These are phyloP conservation scores for Auriculariales sp. DNA, from an alignment of 768 basidiomycete species.

Conservation along the genomic window DNA sequence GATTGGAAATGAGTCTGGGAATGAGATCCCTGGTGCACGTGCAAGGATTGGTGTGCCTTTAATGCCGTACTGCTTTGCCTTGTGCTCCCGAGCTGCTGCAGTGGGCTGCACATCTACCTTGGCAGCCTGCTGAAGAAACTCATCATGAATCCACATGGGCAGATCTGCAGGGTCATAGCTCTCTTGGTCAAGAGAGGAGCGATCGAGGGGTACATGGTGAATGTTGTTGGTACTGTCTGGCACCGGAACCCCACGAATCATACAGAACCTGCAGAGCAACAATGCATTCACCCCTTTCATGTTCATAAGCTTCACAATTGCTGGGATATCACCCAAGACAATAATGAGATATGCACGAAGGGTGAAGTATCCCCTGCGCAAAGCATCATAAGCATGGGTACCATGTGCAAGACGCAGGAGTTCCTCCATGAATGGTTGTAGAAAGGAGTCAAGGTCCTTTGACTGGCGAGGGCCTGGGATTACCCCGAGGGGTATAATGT, in stretches of 20 bases:
- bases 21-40: neutral
- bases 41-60: constrained; percentile 3
- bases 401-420: constrained; percentile 11
- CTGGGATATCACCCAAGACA: constrained; percentile 20
- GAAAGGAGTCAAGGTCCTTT: constrained; percentile 24
- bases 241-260: constrained; percentile 16
- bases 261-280: constrained; percentile 21
- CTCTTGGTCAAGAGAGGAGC: neutral
- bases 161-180: neutral
- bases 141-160: neutral
- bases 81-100: constrained; percentile 13
- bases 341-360: constrained; percentile 13
- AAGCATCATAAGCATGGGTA: constrained; percentile 4
- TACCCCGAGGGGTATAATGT: constrained; percentile 25
- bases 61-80: constrained; percentile 1
- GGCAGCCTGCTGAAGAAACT: neutral
- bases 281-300: constrained; percentile 24
- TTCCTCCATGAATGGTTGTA: constrained; percentile 22
- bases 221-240: constrained; percentile 3
- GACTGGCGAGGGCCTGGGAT: constrained; percentile 33
- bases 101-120: neutral
- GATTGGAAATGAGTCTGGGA: constrained; percentile 5
- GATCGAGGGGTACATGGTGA: constrained; percentile 13
- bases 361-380: neutral
- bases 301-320: constrained; percentile 16